Base-by-base conservation (phyloP, 441 rosid species). In the Capsella rubella region DNA sequence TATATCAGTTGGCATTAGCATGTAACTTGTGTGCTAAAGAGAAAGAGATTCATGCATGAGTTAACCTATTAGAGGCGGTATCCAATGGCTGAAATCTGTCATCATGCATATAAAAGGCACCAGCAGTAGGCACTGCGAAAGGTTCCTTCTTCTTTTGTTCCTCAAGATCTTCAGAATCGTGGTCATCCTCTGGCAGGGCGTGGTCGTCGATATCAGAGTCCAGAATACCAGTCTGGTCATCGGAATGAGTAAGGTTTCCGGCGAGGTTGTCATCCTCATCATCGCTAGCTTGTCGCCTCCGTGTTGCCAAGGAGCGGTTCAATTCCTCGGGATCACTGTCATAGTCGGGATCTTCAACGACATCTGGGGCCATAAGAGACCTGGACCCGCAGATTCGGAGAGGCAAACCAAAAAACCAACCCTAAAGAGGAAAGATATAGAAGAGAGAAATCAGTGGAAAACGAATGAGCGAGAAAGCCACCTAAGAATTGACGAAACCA, bases 31-130 rank as follows among this genome's bases (percentile, higher is more conserved):
- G 11, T 2, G 40, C 14, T 42, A 42, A 42, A 21, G 25, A 21
- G 1, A 21, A 21, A 21, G 25, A 21, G 25, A 21, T 21, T 21
- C 25, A 21, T 21, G 25, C 25, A 21, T 21, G 1, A 21, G 25
- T 29, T 56, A 4, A 79, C 83, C 84, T 78, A 43, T 86, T 80
- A 10, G 92, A 78, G 72, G 83, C 93, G 77, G 78, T 84, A 68
- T 79, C 82, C 79, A 84, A 77, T 70, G 85, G 97, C 81, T 91
- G 87, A 67, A 90, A 95, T 35, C 99, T 85, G 80, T 95, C 97
- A 78, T 95, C 99, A 32, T 95, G 99, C 98, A 95, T 92, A 72
- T 95, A 95, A 78, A 95, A 95, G 0, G 99, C 95, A 42, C 99
- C 99, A 63, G 93, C 93, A 70, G 98, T 92, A 12, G 99, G 99